These are phyloP conservation scores for Sphaerulina vaccinii DNA, from an alignment of 2,329 filamentous ascomycete genomes.

Conservation along the genomic window DNA sequence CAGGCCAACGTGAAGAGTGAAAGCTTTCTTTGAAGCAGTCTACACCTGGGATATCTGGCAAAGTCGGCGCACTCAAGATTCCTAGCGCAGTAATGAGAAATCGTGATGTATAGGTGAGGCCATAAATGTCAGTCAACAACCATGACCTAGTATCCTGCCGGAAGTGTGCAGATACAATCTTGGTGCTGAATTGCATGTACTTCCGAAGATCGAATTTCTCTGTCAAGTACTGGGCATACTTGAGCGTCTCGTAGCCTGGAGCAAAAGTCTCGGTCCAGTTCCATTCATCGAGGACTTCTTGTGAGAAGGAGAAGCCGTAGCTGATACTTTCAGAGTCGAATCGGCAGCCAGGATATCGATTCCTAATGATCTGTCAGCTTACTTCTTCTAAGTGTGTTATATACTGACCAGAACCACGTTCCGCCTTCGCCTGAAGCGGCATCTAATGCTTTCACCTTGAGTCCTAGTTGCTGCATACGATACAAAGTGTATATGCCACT, in stretches of 20 bases:
- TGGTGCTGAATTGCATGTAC: conserved; percentile 46
- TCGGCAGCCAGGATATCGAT: conserved; percentile 48
- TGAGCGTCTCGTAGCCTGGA: conserved; percentile 46
- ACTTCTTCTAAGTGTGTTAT: neutral
- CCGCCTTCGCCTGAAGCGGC: conserved; percentile 45
- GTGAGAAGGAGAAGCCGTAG: conserved; percentile 46
- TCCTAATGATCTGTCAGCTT: conserved; percentile 36
- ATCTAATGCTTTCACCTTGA: conserved; percentile 42
- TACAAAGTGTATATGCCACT: conserved; percentile 46
- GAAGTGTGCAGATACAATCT: conserved; percentile 38
- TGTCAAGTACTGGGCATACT: conserved; percentile 51
- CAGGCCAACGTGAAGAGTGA: conserved; percentile 43
- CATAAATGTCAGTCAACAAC: conserved; percentile 33
- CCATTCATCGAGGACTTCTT: conserved; percentile 47
- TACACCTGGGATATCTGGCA: conserved; percentile 37
- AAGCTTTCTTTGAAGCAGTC: conserved; percentile 39
- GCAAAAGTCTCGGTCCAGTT: conserved; percentile 40
- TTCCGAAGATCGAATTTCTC: conserved; percentile 44
- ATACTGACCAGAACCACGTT: conserved; percentile 42
- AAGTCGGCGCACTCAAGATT: conserved; percentile 31
- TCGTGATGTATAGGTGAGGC: conserved; percentile 31
- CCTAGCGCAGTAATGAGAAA: conserved; percentile 47
- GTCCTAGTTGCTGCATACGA: conserved; percentile 43
- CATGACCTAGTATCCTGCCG: conserved; percentile 36
- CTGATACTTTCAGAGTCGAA: conserved; percentile 49